These are phyloP conservation scores for Arthrocladium fulminans DNA, from an alignment of 2,329 filamentous ascomycete species.

Conservation along the genomic window DNA sequence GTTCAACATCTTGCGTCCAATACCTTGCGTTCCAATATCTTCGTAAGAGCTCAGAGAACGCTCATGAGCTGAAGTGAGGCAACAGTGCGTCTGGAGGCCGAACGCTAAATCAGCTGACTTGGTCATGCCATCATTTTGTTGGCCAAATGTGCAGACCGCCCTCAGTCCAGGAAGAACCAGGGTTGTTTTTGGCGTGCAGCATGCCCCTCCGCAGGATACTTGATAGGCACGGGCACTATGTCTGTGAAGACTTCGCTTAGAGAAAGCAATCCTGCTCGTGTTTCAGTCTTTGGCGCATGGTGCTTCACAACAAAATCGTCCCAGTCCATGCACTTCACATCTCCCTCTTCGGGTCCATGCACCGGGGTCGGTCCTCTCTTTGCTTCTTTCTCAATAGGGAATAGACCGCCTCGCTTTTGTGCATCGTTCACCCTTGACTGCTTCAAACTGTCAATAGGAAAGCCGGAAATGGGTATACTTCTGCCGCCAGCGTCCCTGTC, in stretches of 20 bases:
- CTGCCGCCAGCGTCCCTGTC: no score
- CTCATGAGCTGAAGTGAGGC: not conserved
- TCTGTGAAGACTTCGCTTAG: conserved; percentile 42
- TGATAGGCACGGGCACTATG: conserved; percentile 56
- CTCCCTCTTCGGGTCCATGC: no score
- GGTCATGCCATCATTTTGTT: no score
- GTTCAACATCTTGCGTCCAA: no score
- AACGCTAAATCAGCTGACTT: not conserved
- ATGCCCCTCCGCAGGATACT: conserved; percentile 48
- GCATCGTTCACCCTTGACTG: not conserved
- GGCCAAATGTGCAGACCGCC: not conserved
- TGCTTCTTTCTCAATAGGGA: no score
- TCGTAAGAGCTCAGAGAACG: not conserved
- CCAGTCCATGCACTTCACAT: no score
- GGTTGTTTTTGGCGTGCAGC: conserved; percentile 29
- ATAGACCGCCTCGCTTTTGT: no score
- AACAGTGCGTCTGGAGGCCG: not conserved
- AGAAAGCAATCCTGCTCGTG: not conserved
- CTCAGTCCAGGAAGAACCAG: conserved; percentile 32
- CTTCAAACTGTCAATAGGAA: no score
- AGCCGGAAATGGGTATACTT: no score
- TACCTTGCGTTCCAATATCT: no score
- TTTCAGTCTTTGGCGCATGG: not conserved
- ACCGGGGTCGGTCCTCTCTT: no score
- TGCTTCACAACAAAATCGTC: no score